A percentile compares a stretch with the other conserved stretches of the same genome.
phyloP scores from a whole-genome alignment of 805 yeast genomes.

The Spathaspora boniae region DNA sequence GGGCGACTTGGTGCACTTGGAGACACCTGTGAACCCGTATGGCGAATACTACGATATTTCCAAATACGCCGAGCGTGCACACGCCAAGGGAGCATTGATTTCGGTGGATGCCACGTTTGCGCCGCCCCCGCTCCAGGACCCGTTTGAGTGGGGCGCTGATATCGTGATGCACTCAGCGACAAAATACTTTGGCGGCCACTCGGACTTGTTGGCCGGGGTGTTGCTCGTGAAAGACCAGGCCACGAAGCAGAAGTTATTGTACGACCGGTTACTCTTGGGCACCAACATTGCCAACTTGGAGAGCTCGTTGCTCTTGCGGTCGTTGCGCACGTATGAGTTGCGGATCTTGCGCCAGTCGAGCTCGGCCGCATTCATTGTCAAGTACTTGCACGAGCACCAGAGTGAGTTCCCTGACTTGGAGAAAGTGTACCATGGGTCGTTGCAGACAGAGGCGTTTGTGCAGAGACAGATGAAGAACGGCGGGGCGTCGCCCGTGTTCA shows the following conservation, averaged over 20 bases:
- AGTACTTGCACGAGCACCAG: conserved; percentile 50
- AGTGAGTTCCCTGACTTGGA: conserved; percentile 45
- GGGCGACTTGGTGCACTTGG: conserved; percentile 81
- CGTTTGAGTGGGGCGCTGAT: conserved; percentile 82
- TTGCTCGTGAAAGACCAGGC: conserved; percentile 58
- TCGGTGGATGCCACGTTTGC: conserved; percentile 88
- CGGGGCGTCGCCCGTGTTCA: conserved; percentile 71
- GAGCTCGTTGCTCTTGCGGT: conserved; percentile 67
- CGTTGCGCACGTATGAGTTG: conserved; percentile 75
- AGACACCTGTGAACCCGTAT: conserved; percentile 85
- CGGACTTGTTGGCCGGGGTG: conserved; percentile 83
- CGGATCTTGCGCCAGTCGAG: conserved; percentile 65
- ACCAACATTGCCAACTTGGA: conserved; percentile 79
- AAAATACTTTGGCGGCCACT: conserved; percentile 94
- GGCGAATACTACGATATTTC: conserved; percentile 64
- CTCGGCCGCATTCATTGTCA: conserved; percentile 60
- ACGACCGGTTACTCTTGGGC: conserved; percentile 71
- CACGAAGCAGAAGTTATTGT: conserved; percentile 43
- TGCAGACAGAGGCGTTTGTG: conserved; percentile 70
- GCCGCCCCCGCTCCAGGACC: conserved; percentile 84
- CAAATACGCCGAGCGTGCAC: conserved; percentile 67
- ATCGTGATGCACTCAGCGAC: conserved; percentile 91
- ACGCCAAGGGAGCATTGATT: conserved; percentile 68
- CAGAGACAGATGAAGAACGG: conserved; percentile 60
- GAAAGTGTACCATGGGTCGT: conserved; percentile 65